Percentiles rank a stretch among this genome's conserved stretches.
Conservation (phyloP, 805 yeast genomes). For the Jamesozyma gamospora region DNA sequence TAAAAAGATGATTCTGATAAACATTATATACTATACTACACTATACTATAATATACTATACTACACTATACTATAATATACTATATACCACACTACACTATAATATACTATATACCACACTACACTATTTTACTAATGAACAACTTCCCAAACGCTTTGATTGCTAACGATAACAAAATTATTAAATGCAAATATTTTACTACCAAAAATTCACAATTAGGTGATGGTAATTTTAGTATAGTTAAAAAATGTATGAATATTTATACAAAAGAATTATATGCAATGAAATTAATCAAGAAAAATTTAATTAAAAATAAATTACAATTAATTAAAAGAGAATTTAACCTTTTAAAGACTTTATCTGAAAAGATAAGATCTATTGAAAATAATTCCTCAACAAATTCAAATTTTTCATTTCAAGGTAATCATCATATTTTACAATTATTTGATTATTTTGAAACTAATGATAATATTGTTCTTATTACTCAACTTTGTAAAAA, state of each 20-base stretch:
- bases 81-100: too few species aligned
- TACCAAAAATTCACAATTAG: slow-evolving; percentile 23
- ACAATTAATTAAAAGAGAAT: slow-evolving; percentile 47
- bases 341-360: slow-evolving; percentile 36
- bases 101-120: too few species aligned
- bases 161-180: slow-evolving; percentile 6
- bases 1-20: too few species aligned
- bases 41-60: too few species aligned
- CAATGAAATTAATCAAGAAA: slow-evolving; percentile 35
- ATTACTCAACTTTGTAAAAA: slow-evolving; percentile 61
- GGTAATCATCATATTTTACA: slow-evolving; percentile 45
- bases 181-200: slow-evolving; percentile 25
- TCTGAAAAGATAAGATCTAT: slow-evolving; percentile 20
- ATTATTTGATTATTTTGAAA: slow-evolving; percentile 61
- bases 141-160: too few species aligned
- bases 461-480: slow-evolving; percentile 42
- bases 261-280: slow-evolving; percentile 35
- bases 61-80: too few species aligned
- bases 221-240: slow-evolving; percentile 41
- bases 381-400: slow-evolving; percentile 21
- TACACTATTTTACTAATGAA: too few species aligned
- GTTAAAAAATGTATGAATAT: slow-evolving; percentile 42
- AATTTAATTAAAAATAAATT: slow-evolving; percentile 21
- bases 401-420: slow-evolving; percentile 15
- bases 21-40: too few species aligned